Base-by-base conservation (phyloP, 2,329 filamentous ascomycete species). In the Macrophomina phaseolina region DNA sequence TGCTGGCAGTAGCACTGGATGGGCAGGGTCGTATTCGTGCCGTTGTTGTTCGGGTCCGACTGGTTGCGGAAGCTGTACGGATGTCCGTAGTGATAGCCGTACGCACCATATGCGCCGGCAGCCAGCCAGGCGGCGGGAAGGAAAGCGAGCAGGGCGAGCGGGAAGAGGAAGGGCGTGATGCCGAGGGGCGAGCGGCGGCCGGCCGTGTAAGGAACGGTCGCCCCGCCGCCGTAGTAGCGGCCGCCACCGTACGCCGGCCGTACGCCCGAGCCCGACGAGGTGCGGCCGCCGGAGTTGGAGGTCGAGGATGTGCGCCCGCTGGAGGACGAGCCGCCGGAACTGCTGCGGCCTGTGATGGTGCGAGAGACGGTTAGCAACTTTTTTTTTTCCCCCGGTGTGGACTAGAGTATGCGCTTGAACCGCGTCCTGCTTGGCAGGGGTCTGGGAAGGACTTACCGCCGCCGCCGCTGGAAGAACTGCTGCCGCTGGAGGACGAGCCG, bases 121-220 rank as follows among this genome's bases (percentile, higher is more conserved):
- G 45, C 53, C 8, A 89, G 80, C 88, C 89, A 92, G 45, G 87
- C 68, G 3, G 87, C 89, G 0, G 89, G 86, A 83, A 90, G 89
- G 76, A 90, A 84, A 36, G 73, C 73, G 9, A 90, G 73, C 1
- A 73, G 81, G 78, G 28, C 81, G 77, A 11, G 79, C 76, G 3
- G 81, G 83, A 3, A 84, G 56, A 88, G 76, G 16, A 87, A 82
- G 0, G 81, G 78, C 34, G 87, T 76, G 45, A 90, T 83, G 3
- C 84, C 83, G 42, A 36, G 53, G 0, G 82, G 84, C 1, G 83
- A 82, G 12, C 66, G 67, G 0, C 46, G n/a, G 6, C 89, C 90
- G 2, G 90, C 70, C 2, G 72, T 68, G 78, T 91, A 94, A 1
- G 91, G 90, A 0, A 75, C 74, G 2, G 80, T 68, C 0, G 88